A percentile compares a stretch with the other conserved stretches of the same genome.
These are phyloP conservation scores for Papiliotrema terrestris DNA, from an alignment of 1,284 basidiomycete species.

Conservation along the genomic window DNA sequence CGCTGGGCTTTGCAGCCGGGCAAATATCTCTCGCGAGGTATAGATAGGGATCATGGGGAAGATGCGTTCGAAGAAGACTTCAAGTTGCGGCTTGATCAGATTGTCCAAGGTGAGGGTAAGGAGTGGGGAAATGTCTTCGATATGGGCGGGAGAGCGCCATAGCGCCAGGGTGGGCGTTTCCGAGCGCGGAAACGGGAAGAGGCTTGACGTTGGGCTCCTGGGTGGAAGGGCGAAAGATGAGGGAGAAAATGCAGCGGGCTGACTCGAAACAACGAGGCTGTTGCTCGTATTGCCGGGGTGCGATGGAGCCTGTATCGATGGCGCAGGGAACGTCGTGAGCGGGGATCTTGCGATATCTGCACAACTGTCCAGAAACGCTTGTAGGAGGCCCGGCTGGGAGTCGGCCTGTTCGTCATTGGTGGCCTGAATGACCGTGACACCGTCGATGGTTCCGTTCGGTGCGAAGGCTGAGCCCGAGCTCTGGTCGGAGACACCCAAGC, in stretches of 20 bases:
- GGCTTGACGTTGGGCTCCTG: neutral
- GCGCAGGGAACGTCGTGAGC: too few species aligned
- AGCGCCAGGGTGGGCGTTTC: neutral
- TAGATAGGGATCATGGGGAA: conserved; percentile 36
- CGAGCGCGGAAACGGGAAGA: neutral
- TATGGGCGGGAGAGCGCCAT: conserved; percentile 10
- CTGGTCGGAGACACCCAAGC: too few species aligned
- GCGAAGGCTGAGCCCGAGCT: too few species aligned
- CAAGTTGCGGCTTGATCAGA: conserved; percentile 26
- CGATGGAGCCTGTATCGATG: neutral
- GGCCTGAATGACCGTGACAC: too few species aligned
- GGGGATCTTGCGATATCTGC: too few species aligned
- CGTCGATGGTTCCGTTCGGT: too few species aligned
- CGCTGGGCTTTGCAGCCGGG: conserved; percentile 10
- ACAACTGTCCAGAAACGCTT: too few species aligned
- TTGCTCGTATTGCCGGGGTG: neutral
- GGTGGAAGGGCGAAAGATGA: neutral
- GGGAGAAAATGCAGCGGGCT: neutral
- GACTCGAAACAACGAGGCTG: neutral
- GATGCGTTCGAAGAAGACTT: conserved; percentile 24
- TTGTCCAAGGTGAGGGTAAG: conserved; percentile 23
- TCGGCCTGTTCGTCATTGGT: too few species aligned
- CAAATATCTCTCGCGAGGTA: conserved; percentile 12
- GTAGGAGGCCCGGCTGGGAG: too few species aligned
- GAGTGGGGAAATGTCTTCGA: conserved; percentile 20